Conservation (phyloP, 306 rosid species). For the Prunus mira region DNA sequence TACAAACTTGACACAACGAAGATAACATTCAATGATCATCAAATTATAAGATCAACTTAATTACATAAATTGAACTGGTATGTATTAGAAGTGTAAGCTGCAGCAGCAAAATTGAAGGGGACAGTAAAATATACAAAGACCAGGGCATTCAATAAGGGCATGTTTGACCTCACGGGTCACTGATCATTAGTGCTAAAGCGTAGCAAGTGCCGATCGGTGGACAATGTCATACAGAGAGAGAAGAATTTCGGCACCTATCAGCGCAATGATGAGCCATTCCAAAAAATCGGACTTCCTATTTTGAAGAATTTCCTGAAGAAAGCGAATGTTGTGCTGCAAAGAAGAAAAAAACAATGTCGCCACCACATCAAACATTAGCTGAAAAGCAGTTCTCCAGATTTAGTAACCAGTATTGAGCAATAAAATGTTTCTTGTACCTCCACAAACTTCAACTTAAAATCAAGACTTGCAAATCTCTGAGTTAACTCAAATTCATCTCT, state of each 20-base stretch:
- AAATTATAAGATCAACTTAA: not conserved
- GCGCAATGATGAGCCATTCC: conserved; percentile 93
- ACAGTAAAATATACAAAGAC: not conserved
- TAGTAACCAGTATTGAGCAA: not conserved
- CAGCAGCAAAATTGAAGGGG: not conserved
- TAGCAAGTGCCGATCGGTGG: conserved; percentile 57
- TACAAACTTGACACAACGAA: not conserved
- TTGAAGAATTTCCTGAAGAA: conserved; percentile 95
- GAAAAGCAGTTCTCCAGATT: not conserved
- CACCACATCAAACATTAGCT: not conserved
- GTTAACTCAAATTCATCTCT: conserved; percentile 93
- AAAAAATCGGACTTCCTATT: conserved; percentile 92
- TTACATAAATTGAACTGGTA: not conserved
- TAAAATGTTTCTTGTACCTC: conserved; percentile 48
- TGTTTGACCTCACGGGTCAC: conserved; percentile 1
- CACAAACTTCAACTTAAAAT: conserved; percentile 96
- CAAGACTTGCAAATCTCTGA: conserved; percentile 93
- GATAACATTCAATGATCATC: not conserved
- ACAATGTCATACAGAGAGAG: conserved; percentile 79
- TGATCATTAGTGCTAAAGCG: conserved; percentile 39
- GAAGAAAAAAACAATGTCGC: not conserved
- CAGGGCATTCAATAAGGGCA: not conserved
- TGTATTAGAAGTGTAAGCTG: not conserved
- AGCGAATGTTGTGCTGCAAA: conserved; percentile 91
- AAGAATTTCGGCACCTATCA: conserved; percentile 93